A percentile compares a stretch with the other conserved stretches of the same genome.
Conservation (phyloP, 441 rosid species). For the Erodium moschatum region DNA sequence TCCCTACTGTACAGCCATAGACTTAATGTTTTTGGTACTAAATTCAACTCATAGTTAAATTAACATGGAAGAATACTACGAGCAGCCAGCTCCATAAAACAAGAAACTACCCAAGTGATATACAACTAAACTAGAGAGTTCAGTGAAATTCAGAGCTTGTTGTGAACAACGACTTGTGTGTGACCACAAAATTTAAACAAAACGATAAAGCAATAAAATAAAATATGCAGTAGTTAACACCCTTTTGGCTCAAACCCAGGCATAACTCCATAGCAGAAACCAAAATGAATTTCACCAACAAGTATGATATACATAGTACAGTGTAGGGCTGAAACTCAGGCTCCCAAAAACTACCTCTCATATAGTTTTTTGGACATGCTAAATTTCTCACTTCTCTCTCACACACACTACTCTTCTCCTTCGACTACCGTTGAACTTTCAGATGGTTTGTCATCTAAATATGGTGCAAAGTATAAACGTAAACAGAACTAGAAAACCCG, state of each 20-base stretch:
- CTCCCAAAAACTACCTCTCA: background rate
- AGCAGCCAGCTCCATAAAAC: background rate
- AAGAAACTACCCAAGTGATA: background rate
- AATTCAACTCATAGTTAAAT: background rate
- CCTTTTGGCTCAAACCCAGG: background rate
- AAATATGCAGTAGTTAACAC: background rate
- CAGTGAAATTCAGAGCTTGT: background rate
- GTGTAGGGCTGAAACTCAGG: background rate
- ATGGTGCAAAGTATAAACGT: background rate
- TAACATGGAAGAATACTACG: background rate
- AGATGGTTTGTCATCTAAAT: too few relatives aligned
- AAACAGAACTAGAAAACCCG: background rate
- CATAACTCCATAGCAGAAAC: background rate
- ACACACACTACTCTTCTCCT: background rate
- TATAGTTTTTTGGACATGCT: background rate
- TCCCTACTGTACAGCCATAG: background rate
- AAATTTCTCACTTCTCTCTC: background rate
- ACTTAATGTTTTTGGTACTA: background rate
- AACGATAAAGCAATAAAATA: background rate
- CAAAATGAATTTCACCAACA: background rate
- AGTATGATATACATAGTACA: background rate
- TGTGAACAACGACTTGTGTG: background rate
- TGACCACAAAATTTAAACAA: background rate
- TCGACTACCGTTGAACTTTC: background rate
- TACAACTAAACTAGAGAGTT: constrained; percentile 2